These are phyloP conservation scores for Candida maesae DNA, from an alignment of 805 yeast species.

Conservation along the genomic window DNA sequence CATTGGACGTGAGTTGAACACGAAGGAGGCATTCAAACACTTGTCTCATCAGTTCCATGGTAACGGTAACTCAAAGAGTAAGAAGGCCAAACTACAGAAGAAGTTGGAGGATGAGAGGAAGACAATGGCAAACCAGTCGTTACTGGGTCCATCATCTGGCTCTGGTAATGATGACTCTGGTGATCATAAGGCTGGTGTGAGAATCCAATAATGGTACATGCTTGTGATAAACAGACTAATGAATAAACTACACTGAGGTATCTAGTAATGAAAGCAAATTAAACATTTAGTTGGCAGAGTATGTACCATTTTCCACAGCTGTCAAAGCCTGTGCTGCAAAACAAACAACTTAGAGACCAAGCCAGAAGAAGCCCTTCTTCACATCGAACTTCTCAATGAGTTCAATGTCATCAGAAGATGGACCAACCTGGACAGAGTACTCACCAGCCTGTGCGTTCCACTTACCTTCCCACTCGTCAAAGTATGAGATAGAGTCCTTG, in stretches of 20 bases:
- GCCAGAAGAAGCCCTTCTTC: constrained; percentile 22
- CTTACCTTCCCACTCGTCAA: constrained; percentile 41
- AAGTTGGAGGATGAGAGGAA: constrained; percentile 19
- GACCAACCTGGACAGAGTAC: constrained; percentile 48
- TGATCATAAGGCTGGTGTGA: constrained; percentile 4
- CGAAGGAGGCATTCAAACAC: constrained; percentile 58
- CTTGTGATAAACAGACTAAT: too few species aligned
- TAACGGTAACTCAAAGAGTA: constrained; percentile 23
- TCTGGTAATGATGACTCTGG: not conserved
- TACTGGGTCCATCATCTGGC: too few species aligned
- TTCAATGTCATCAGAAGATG: constrained; percentile 30
- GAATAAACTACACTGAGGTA: too few species aligned
- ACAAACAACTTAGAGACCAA: constrained; percentile 18
- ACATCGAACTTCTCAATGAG: constrained; percentile 21
- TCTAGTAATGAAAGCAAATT: too few species aligned
- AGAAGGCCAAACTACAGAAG: constrained; percentile 21
- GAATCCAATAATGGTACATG: constrained; percentile 2
- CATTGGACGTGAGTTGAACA: constrained; percentile 42
- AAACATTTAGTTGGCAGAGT: too few species aligned
- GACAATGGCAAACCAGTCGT: constrained; percentile 5
- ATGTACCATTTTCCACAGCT: too few species aligned
- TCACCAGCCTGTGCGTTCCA: constrained; percentile 52
- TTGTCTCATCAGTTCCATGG: constrained; percentile 64
- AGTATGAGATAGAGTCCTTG: constrained; percentile 51
- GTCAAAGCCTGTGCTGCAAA: too few species aligned